Evolutionary conservation across 805 yeast species (phyloP).

Genomic region (Isabelozyma heimii): DNA sequence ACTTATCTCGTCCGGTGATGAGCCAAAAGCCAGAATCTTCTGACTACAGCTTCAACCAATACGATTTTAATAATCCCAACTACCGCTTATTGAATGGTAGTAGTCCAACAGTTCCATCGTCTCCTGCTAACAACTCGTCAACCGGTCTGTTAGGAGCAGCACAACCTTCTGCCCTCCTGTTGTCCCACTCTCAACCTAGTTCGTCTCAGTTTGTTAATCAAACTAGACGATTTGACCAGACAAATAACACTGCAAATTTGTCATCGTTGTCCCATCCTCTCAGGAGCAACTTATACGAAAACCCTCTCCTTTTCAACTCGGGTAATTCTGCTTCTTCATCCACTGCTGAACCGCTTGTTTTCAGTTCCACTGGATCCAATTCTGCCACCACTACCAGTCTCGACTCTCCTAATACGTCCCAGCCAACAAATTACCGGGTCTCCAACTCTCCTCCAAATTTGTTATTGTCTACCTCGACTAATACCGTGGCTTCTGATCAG

Average conservation of each 20-base stretch:
- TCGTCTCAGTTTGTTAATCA: not conserved
- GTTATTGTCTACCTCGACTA: slow-evolving; percentile 10
- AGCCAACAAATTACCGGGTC: not conserved
- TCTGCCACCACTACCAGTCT: slow-evolving; percentile 14
- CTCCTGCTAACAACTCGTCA: slow-evolving; percentile 68
- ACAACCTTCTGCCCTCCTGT: not conserved
- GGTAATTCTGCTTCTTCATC: not conserved
- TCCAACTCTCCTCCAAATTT: slow-evolving; percentile 21
- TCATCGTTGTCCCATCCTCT: not conserved
- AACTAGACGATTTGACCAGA: not conserved
- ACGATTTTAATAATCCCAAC: not conserved
- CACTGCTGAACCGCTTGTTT: not conserved
- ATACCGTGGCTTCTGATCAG: slow-evolving; percentile 3
- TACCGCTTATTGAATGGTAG: not conserved
- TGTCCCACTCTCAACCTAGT: not conserved
- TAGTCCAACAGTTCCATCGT: slow-evolving; percentile 54
- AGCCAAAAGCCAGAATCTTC: not conserved
- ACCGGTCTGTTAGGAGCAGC: not conserved
- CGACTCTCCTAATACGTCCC: not conserved
- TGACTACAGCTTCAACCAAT: not conserved
- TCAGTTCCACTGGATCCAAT: slow-evolving; percentile 11
- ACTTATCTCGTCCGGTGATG: not conserved
- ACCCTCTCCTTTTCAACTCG: not conserved
- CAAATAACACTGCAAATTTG: not conserved
- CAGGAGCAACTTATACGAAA: not conserved